Base-by-base conservation (phyloP, 2,329 filamentous ascomycete genomes). In the Cladobotryum protrusum region DNA sequence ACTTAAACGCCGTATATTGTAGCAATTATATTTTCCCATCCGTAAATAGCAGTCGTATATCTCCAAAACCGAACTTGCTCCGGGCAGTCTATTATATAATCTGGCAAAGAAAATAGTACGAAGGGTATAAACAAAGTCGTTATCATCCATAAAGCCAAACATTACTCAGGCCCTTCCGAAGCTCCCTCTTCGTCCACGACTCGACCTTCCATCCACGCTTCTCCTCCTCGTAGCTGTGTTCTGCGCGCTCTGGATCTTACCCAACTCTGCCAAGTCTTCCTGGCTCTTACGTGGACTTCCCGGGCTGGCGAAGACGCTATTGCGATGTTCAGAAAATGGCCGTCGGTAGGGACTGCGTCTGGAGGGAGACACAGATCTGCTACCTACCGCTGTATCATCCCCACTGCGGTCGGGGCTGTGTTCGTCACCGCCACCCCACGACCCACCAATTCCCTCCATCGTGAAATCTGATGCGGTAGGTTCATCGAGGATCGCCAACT, bases 401-500 rank as follows among this genome's bases (percentile, higher is more conserved):
- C 57, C 56, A 32, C 44, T 56, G 8, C 41, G 43, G 15, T 55
- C 20, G 18, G 51, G 20, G 15, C 44, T 35, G 17, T 49, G 60
- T 5, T 58, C 59, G 3, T 53, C 56, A 9, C 45, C 66, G 34
- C 68, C 66, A 1, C 77, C 80, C 62, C 81, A 81, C 14, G 73
- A 70, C 1, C 85, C 86, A 12, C 85, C 85, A 5, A 86, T 83
- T 52, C 82, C 85, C 66, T 89, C 84, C 83, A 89, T 88, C 1
- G 81, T 88, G 52, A 88, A 88, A 8, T 79, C 75, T 49, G 83
- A 86, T 1, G 87, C 87, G 0, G 87, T 89, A 1, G 86, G 84
- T n/a, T 72, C 84, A 62, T 92, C 87, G 18, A 91, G 68, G 7
- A 76, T 63, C 0, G 68, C 68, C 19, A 90, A 69, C 65, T 89